A percentile compares a stretch with the other conserved stretches of the same genome.
These are phyloP conservation scores for Nectriaceae sp. DNA, from an alignment of 2,329 filamentous ascomycete species.

Conservation along the genomic window DNA sequence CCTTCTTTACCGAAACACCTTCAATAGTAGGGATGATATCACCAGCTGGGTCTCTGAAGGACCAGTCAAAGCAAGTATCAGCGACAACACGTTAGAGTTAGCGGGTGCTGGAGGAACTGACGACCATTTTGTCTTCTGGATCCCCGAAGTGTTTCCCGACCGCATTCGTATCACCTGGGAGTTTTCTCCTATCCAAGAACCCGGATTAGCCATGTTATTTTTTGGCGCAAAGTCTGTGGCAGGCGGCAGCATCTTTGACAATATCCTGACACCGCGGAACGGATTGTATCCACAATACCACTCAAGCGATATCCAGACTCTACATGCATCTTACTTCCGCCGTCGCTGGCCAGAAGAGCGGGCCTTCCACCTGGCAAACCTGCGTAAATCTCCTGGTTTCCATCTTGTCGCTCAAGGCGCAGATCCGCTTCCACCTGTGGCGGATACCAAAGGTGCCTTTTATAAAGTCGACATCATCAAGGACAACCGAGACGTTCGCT, in stretches of 20 bases:
- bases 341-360: conserved; percentile 26
- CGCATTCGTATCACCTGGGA: conserved; percentile 27
- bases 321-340: conserved; percentile 26
- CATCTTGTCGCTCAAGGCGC: conserved; percentile 25
- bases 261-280: conserved; percentile 18
- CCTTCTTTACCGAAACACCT: conserved; percentile 24
- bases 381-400: conserved; percentile 25
- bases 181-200: conserved; percentile 18
- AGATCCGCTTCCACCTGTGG: conserved; percentile 21
- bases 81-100: conserved; percentile 24
- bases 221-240: conserved; percentile 19
- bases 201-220: conserved; percentile 25
- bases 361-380: conserved; percentile 23
- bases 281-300: conserved; percentile 26
- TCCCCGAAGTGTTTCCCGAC: conserved; percentile 22
- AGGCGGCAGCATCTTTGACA: conserved; percentile 25
- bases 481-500: conserved; percentile 16
- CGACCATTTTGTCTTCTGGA: conserved; percentile 24
- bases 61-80: conserved; percentile 17
- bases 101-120: conserved; percentile 15
- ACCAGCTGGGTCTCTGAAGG: conserved; percentile 21
- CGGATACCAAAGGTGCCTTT: conserved; percentile 19
- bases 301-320: conserved; percentile 23
- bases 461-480: conserved; percentile 26
- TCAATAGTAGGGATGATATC: conserved; percentile 15